These are phyloP conservation scores for Cryptosporidium bovis DNA, from an alignment of 169 alveolate species.

Conservation along the genomic window DNA sequence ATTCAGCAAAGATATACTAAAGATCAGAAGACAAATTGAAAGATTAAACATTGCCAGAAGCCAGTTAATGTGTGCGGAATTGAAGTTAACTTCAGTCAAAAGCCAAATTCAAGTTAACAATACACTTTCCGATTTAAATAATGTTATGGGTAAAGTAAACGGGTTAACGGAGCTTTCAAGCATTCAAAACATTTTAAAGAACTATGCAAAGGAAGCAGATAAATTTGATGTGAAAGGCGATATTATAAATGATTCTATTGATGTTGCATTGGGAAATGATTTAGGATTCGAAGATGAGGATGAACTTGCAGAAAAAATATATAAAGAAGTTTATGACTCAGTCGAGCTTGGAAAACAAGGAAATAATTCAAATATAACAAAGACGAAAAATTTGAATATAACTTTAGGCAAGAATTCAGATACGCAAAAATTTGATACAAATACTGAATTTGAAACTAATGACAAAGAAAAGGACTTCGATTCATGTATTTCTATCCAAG, in stretches of 20 bases:
- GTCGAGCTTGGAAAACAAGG: slow-evolving; percentile 2
- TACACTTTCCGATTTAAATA: slow-evolving; percentile 28
- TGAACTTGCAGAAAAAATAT: slow-evolving; percentile 23
- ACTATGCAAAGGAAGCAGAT: slow-evolving; percentile 57
- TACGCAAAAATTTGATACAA: not conserved
- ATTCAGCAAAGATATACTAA: slow-evolving; percentile 55
- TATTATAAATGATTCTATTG: slow-evolving; percentile 55
- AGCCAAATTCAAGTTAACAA: slow-evolving; percentile 68
- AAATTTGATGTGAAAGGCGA: slow-evolving; percentile 61
- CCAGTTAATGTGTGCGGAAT: slow-evolving; percentile 67
- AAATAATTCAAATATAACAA: not conserved
- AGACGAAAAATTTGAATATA: not conserved
- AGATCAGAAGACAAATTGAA: slow-evolving; percentile 50
- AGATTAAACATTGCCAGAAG: slow-evolving; percentile 53
- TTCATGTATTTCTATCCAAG: slow-evolving; percentile 36
- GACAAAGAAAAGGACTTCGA: not conserved
- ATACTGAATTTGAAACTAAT: not conserved
- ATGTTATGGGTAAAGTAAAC: slow-evolving; percentile 59
- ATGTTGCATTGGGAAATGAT: slow-evolving; percentile 50
- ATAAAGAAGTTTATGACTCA: slow-evolving; percentile 16
- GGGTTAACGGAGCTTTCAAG: slow-evolving; percentile 43
- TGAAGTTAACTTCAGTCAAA: slow-evolving; percentile 45
- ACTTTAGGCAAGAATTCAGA: not conserved
- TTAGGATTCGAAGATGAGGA: slow-evolving; percentile 42
- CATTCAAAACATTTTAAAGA: slow-evolving; percentile 41